These are phyloP conservation scores for Aphanomyces stellatus DNA, from an alignment of 352 stramenopile species.

Conservation along the genomic window DNA sequence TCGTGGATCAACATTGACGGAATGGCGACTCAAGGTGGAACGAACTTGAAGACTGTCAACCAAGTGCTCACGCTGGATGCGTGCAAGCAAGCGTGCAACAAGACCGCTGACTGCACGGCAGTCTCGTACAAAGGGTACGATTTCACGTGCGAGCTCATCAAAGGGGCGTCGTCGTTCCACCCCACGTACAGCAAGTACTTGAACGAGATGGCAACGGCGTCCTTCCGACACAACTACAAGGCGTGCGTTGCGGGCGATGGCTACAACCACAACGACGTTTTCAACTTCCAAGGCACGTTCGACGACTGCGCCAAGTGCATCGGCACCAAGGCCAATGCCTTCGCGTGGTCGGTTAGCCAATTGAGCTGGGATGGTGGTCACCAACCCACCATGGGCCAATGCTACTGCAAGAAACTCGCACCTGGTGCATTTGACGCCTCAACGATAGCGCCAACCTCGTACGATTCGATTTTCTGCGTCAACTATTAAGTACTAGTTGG, in stretches of 20 bases:
- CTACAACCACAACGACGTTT: neutral
- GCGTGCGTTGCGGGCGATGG: neutral
- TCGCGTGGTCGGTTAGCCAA: neutral
- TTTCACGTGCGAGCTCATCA: neutral
- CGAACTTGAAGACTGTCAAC: neutral
- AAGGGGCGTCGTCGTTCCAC: neutral
- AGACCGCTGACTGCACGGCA: neutral
- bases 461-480: neutral
- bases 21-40: too few species aligned
- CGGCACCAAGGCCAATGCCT: slow-evolving; percentile 2
- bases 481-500: neutral
- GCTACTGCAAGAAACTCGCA: slow-evolving; percentile 13
- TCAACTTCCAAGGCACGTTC: slow-evolving; percentile 4
- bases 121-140: neutral
- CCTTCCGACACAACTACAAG: neutral
- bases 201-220: neutral
- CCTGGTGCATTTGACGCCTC: neutral
- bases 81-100: neutral
- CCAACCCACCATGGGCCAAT: neutral
- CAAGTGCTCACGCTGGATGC: neutral
- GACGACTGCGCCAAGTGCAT: slow-evolving; percentile 15
- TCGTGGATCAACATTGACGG: neutral
- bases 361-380: neutral
- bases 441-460: neutral
- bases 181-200: neutral